Base-by-base conservation (phyloP, 78 protist genomes). In the Tieghemostelium lacteum region DNA sequence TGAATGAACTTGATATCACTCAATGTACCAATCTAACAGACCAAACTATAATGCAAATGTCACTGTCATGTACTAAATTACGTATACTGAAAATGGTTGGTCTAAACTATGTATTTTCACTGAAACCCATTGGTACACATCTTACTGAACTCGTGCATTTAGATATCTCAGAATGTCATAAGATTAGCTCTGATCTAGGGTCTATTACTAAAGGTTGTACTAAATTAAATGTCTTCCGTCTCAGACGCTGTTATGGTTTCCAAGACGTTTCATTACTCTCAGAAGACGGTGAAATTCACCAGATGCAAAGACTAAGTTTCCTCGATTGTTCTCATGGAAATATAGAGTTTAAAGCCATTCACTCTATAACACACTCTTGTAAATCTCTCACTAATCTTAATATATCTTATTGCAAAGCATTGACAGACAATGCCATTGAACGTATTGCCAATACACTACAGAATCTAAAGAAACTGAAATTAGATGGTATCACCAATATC, bases 121-220 rank as follows among this genome's bases (percentile, higher is more conserved):
- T 83, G 16, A 83, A 83, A 73, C 42, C 91, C 10, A 83, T 83
- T 42, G 78, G 91, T 45, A 39, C 24, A 29, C 50, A 58, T 33
- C 55, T 63, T 39, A 5, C 65, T 12, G 91, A 83, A 22, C 58
- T 83, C 16, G 78, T 83, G 8, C 50, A 69, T 3, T 52, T 83
- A 36, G 91, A 83, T 45, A 83, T 83, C 39, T 69, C 78, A 42
- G 91, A 69, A 26, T 83, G 91, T 33, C 91, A 83, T 29, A 83
- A 83, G 52, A 83, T 83, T 19, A 69, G 78, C 0, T 55, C 67
- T 2, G 78, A 73, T 45, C 28, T 83, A 0, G 91, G 91, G 4
- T 45, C 66, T 22, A 66, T 83, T 63, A 63, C 78, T 54, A 83
- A 83, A 50, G 91, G 91, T 26, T 83, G 91, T 31, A 34, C 91